Evolutionary conservation across 1,284 basidiomycete species (phyloP).

Genomic region (Mycosarcoma mackinlayi): DNA sequence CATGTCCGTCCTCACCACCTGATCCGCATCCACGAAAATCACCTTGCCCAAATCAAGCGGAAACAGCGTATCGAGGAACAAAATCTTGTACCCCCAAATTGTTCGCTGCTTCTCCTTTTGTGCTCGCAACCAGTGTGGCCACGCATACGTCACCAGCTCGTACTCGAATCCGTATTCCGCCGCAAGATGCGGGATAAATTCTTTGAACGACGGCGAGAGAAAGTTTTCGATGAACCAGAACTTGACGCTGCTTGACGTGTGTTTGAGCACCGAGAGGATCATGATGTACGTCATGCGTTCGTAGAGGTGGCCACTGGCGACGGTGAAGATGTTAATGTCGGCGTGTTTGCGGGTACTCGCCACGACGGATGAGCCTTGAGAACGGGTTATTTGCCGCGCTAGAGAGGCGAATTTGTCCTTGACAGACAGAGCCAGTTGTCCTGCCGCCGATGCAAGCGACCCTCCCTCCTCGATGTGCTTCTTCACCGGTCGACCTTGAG

Average conservation of each 20-base stretch:
- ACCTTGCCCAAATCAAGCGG: slow-evolving; percentile 98
- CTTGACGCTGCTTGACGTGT: slow-evolving; percentile 92
- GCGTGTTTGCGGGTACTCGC: slow-evolving; percentile 32
- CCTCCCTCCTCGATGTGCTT: slow-evolving; percentile 4
- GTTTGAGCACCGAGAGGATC: slow-evolving; percentile 92
- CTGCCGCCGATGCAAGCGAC: background rate
- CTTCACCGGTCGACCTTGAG: slow-evolving; percentile 31
- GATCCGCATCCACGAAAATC: slow-evolving; percentile 92
- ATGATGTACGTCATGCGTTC: slow-evolving; percentile 98
- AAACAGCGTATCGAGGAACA: slow-evolving; percentile 98
- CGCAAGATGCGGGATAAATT: slow-evolving; percentile 93
- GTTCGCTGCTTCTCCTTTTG: slow-evolving; percentile 97
- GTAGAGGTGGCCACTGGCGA: slow-evolving; percentile 93
- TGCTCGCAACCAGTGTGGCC: slow-evolving; percentile 95
- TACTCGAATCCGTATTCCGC: slow-evolving; percentile 91
- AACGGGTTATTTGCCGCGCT: background rate
- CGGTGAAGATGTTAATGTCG: slow-evolving; percentile 98
- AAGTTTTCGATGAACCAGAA: slow-evolving; percentile 99
- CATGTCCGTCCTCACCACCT: slow-evolving; percentile 91
- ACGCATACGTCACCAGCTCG: slow-evolving; percentile 97
- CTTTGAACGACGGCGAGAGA: slow-evolving; percentile 94
- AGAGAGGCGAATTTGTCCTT: slow-evolving; percentile 17
- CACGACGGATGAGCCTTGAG: background rate
- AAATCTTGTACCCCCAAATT: slow-evolving; percentile 99
- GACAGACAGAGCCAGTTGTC: slow-evolving; percentile 18